Evolutionary conservation across 2,329 filamentous ascomycete species (phyloP), one percentile per base, ranked within the genome.

Genomic region (Stachybotrys echinatus): DNA sequence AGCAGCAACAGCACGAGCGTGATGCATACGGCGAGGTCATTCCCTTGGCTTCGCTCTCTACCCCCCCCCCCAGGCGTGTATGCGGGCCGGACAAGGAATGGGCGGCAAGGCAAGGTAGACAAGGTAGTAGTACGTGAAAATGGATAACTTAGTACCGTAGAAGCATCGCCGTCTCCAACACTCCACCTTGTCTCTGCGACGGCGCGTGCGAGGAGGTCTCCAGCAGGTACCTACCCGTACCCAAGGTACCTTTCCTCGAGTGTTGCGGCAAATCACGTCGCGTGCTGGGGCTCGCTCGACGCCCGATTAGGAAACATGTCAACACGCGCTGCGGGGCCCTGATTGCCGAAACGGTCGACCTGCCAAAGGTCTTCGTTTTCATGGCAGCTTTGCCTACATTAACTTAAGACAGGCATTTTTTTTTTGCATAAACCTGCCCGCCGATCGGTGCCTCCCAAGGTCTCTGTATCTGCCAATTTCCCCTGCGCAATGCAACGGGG

Each of bases 221-320:
- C 27, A 14, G 27, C 10, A 34, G 27, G 27, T 34, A 34, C 27
- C 27, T 34, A 14, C 27, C 14, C 14, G 27, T 8, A 3, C 27
- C 27, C 27, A 5, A 14, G 27, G 10, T 34, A 14, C 14, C 27
- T 34, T 34, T 34, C 12, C 5, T 34, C 5, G 27, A 10, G 27
- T 5, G 27, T 14, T 3, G 19, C 38, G 54, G 43, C 63, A 62
- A 67, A 67, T 66, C 61, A 61, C 53, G 55, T 58, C 61, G 56
- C 65, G 65, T 59, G 52, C 55, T 53, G 58, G 54, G 51, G 43
- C 53, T 51, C 52, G 55, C 48, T 53, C 52, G 49, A 54, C 51
- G 56, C 64, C 63, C 56, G 57, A 66, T 64, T 48, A 56, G 62
- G 63, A 62, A 67, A 64, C 57, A 62, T 62, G 61, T 65, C 59